phyloP scores from a whole-genome alignment of 768 basidiomycete species.

The Lactarius akahatsu region DNA sequence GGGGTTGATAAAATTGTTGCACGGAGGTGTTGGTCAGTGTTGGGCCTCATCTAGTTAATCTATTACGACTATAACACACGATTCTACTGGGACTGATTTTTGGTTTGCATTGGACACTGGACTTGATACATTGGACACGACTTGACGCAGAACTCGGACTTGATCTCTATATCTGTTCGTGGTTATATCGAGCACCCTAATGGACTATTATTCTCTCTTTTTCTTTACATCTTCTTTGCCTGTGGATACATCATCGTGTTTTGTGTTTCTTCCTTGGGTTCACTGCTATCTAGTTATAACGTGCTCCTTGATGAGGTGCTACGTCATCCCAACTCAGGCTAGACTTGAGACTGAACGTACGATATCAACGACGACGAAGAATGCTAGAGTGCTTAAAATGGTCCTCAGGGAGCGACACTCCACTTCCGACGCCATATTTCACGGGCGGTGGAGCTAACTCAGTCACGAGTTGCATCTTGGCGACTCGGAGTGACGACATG shows the following conservation, averaged over 20 bases:
- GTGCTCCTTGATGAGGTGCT: background rate
- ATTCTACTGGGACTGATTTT: background rate
- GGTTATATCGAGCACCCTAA: background rate
- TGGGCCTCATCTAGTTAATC: background rate
- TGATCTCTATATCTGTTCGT: background rate
- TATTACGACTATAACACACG: background rate
- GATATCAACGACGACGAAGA: no score
- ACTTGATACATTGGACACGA: background rate
- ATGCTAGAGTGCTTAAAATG: no score
- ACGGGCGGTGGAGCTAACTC: background rate
- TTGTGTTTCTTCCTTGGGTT: background rate
- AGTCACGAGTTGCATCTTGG: background rate
- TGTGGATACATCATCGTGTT: background rate
- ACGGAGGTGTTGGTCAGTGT: background rate
- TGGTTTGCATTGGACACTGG: background rate
- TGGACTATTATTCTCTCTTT: background rate
- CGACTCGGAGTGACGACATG: background rate
- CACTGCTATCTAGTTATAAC: background rate
- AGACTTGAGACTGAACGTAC: no score
- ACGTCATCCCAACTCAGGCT: background rate
- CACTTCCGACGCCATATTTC: background rate
- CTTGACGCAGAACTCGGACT: background rate
- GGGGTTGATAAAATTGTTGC: slow-evolving; percentile 13
- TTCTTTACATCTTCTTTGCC: background rate
- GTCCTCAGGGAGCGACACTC: background rate